Evolutionary conservation across 257 asterid genomes (phyloP), one percentile per base, ranked within the genome.

Genomic region (Solanum megistacrolobum): DNA sequence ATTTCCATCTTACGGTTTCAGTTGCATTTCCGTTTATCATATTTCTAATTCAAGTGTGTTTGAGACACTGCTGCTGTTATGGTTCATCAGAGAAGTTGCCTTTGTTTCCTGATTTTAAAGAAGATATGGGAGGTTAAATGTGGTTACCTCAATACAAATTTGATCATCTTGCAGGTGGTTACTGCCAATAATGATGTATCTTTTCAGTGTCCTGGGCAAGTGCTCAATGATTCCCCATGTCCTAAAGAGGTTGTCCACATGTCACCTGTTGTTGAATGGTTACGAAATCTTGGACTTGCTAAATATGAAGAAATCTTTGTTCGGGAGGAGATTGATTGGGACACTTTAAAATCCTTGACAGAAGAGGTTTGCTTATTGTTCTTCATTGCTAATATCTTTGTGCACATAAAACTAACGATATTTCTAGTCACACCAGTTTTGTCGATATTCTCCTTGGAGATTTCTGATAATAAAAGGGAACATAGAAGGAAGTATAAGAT

Each of bases 271-370:
- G 89, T 91, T 58, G 93, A 92, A 87, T 97, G 98, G 99, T 91
- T 97, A 38, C 93, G 88, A 23, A 92, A 91, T 48, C 91, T 97
- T 86, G 99, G 96, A 89, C 98, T 97, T 48, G 90, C 91, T 31
- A 96, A 93, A 83, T 97, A 97, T 90, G 99, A 93, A 91, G 96
- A 96, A 34, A 48, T 90, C 34, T 97, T 97, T 83, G 91, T 92
- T 2, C 89, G 88, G 82, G 96, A 97, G 86, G 99, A 97, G 91
- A 93, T 97, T 84, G 98, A 95, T 84, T 94, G 98, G 99, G 98
- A 92, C 25, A 93, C 98, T 29, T 88, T 97, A 87, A 94, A 92
- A 89, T 91, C 94, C 94, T 91, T 97, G 83, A 92, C 95, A 31
- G 99, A 97, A 92, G 99, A 97, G 99, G 99, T 97, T 81, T 86